Base-by-base conservation (phyloP, 106 monocot genomes). In the Acorus calamus region DNA sequence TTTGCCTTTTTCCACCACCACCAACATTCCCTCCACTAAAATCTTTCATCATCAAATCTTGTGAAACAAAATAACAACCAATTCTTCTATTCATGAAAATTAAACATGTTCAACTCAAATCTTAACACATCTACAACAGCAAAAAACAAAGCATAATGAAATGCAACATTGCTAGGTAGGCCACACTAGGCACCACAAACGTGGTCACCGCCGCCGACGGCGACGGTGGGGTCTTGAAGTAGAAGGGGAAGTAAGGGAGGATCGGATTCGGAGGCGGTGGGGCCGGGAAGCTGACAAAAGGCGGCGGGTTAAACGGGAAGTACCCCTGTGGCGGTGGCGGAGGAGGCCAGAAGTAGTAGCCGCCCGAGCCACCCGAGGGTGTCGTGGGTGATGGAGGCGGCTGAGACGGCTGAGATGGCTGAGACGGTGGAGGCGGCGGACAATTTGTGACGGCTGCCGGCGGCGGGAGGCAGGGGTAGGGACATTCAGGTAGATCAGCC, bases 181-280 rank as follows among this genome's bases (percentile, higher is more conserved):
- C 28, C 28, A 28, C 28, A 28, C 28, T 28, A 28, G 28, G 28
- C 28, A 28, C 2, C 44, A 12, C 5, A 44, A 62, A n/a, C 47
- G 52, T 3, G 3, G 61, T n/a, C 13, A 47, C 2, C 7, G 63
- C 57, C 41, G 28, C 13, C 7, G 67, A 14, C 0, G 73, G 41
- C 11, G 65, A 59, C 42, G 87, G 69, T 12, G 87, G 73, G 7
- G 73, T 28, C 57, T 59, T 71, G 69, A 72, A 80, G 74, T 87
- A 87, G 80, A 80, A 87, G 14, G 87, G 87, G 66, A 78, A 87
- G 69, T 70, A 83, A 2, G 87, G 87, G 47, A 80, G 28, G 7
- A 87, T 78, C 1, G 83, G 80, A 59, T 87, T 80, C 2, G 87
- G 87, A 46, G 87, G 87, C 0, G 87, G 87, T 44, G 87, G 87